Conservation (phyloP, 1,284 basidiomycete genomes). For the Peniophora sp. region DNA sequence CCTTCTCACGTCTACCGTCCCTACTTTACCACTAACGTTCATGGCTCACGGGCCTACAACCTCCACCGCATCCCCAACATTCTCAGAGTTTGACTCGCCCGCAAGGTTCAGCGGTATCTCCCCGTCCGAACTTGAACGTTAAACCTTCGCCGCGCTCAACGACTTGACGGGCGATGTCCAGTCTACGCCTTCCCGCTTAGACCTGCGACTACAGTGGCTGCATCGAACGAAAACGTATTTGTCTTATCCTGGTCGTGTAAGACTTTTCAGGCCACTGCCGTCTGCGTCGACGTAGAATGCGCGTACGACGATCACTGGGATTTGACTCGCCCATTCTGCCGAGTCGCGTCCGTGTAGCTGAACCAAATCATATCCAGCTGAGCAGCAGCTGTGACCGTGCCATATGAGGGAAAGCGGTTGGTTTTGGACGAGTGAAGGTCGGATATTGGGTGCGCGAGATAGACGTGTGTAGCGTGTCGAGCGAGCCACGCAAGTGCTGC, state of each 20-base stretch:
- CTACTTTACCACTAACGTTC: conserved; percentile 89
- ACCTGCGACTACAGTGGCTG: conserved; percentile 45
- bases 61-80: conserved; percentile 64
- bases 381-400: conserved; percentile 37
- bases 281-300: conserved; percentile 68
- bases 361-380: conserved; percentile 61
- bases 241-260: conserved; percentile 71
- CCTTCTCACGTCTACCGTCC: conserved; percentile 50
- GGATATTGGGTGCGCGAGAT: no score
- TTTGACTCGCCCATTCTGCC: conserved; percentile 50
- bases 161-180: conserved; percentile 62
- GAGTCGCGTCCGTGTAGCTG: conserved; percentile 71
- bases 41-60: conserved; percentile 81
- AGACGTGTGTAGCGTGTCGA: no score
- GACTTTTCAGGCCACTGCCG: conserved; percentile 34
- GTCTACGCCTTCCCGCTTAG: conserved; percentile 77
- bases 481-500: no score
- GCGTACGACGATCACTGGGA: conserved; percentile 69
- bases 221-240: conserved; percentile 76
- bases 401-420: conserved; percentile 50
- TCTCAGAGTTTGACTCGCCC: conserved; percentile 74
- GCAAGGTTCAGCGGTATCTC: conserved; percentile 82
- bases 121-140: conserved; percentile 7
- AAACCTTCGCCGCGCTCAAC: conserved; percentile 62
- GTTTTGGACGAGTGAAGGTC: no score